phyloP scores from a whole-genome alignment of 805 yeast genomes.

The Wickerhamiella slavikovae region DNA sequence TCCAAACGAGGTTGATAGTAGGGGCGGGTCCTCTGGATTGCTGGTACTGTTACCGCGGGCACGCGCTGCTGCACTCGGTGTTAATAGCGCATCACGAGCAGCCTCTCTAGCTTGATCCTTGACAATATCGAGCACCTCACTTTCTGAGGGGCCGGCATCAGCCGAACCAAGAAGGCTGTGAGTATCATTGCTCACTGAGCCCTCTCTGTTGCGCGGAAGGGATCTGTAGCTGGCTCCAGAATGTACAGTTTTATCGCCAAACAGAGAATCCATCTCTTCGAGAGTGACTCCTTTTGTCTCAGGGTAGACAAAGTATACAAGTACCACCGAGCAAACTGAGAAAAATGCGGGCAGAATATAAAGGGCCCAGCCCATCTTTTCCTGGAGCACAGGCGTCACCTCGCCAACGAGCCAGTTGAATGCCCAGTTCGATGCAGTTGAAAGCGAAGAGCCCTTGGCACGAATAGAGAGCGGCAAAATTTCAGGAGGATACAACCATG shows the following conservation, averaged over 20 bases:
- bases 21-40: too few relatives aligned
- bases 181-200: slow-evolving; percentile 3
- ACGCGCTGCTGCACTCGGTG: not conserved
- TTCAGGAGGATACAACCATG: slow-evolving; percentile 77
- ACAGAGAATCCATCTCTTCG: slow-evolving; percentile 82
- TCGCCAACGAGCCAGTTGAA: slow-evolving; percentile 86
- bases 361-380: slow-evolving; percentile 53
- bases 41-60: not conserved
- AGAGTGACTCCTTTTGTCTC: slow-evolving; percentile 77
- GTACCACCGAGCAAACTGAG: slow-evolving; percentile 50
- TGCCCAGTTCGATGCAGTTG: slow-evolving; percentile 86
- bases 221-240: slow-evolving; percentile 13
- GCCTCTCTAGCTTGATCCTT: too few relatives aligned
- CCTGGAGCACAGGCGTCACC: slow-evolving; percentile 72
- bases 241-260: slow-evolving; percentile 37
- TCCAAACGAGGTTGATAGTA: too few relatives aligned
- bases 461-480: slow-evolving; percentile 69
- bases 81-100: too few relatives aligned
- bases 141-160: not conserved
- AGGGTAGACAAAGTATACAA: slow-evolving; percentile 57
- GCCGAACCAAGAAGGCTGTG: slow-evolving; percentile 3
- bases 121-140: too few relatives aligned
- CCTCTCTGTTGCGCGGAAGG: slow-evolving; percentile 3
- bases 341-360: slow-evolving; percentile 66
- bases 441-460: slow-evolving; percentile 74